Conservation (phyloP, 441 rosid species). For the Adansonia madagascariensis region DNA sequence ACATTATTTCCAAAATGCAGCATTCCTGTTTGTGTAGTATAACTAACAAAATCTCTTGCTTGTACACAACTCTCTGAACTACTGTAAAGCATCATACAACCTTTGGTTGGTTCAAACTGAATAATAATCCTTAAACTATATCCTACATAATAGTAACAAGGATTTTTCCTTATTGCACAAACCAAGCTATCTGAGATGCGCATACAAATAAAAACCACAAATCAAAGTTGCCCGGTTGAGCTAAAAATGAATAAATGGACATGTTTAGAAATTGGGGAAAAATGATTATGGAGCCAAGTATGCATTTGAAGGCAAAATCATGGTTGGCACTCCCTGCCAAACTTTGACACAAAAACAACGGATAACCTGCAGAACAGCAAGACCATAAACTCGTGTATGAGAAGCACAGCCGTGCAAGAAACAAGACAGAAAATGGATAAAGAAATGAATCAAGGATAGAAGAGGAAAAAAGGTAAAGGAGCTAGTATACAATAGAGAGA, state of each 20-base stretch:
- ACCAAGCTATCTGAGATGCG: constrained; percentile 44
- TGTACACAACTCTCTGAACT: constrained; percentile 16
- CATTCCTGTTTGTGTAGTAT: constrained; percentile 23
- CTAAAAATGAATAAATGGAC: constrained; percentile 27
- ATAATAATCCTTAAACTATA: constrained; percentile 31
- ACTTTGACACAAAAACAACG: constrained; percentile 6
- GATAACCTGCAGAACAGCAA: constrained; percentile 14
- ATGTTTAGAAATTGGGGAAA: background rate
- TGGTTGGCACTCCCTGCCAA: background rate
- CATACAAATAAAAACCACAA: constrained; percentile 21
- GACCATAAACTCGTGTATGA: background rate
- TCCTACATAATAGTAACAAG: constrained; percentile 34
- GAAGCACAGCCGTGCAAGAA: background rate
- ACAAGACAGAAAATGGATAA: background rate
- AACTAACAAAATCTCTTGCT: constrained; percentile 18
- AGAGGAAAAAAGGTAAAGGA: background rate
- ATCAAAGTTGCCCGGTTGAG: constrained; percentile 29
- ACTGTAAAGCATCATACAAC: constrained; percentile 25
- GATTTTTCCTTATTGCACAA: constrained; percentile 42
- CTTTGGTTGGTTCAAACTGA: constrained; percentile 30
- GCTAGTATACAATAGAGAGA: background rate
- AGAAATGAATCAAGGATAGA: background rate
- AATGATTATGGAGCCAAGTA: background rate
- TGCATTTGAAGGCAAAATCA: constrained; percentile 14
- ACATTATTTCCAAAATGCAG: background rate